These are phyloP conservation scores for Fusarium aywerte DNA, from an alignment of 2,329 filamentous ascomycete species.

Conservation along the genomic window DNA sequence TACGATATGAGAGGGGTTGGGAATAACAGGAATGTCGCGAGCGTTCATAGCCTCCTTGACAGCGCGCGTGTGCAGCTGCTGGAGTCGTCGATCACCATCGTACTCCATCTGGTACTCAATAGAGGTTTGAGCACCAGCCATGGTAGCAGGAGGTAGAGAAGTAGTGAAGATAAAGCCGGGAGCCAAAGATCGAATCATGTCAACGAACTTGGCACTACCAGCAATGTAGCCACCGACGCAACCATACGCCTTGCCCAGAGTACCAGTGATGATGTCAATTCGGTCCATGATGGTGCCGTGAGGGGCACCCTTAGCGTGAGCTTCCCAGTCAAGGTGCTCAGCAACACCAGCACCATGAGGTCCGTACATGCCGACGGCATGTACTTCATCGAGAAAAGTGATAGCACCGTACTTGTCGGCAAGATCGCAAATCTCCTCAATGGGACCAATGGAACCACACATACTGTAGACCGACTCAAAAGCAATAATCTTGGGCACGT, in stretches of 20 bases:
- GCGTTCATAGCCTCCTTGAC: constrained; percentile 86
- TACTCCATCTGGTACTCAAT: constrained; percentile 94
- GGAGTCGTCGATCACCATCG: constrained; percentile 86
- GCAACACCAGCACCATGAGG: constrained; percentile 95
- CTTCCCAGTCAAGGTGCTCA: constrained; percentile 95
- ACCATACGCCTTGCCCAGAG: constrained; percentile 96
- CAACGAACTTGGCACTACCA: constrained; percentile 84
- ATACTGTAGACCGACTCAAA: constrained; percentile 99
- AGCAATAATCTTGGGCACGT: constrained; percentile 96
- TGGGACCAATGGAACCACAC: constrained; percentile 97
- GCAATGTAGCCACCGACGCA: constrained; percentile 99
- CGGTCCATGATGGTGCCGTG: constrained; percentile 92
- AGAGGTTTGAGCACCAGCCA: constrained; percentile 91
- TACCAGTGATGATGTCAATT: constrained; percentile 97
- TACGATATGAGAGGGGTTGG: constrained; percentile 96
- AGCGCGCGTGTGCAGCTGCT: constrained; percentile 95
- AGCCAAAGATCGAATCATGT: constrained; percentile 92
- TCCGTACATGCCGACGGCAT: constrained; percentile 99
- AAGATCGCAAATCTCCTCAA: constrained; percentile 93
- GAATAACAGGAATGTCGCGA: constrained; percentile 93
- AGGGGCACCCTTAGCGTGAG: constrained; percentile 78
- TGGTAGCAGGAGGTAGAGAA: constrained; percentile 92
- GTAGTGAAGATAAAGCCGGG: constrained; percentile 99
- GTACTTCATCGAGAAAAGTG: constrained; percentile 98
- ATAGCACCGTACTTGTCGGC: constrained; percentile 98